A percentile compares a stretch with the other conserved stretches of the same genome.
These are phyloP conservation scores for Trametes sp. DNA, from an alignment of 1,284 basidiomycete genomes.

Conservation along the genomic window DNA sequence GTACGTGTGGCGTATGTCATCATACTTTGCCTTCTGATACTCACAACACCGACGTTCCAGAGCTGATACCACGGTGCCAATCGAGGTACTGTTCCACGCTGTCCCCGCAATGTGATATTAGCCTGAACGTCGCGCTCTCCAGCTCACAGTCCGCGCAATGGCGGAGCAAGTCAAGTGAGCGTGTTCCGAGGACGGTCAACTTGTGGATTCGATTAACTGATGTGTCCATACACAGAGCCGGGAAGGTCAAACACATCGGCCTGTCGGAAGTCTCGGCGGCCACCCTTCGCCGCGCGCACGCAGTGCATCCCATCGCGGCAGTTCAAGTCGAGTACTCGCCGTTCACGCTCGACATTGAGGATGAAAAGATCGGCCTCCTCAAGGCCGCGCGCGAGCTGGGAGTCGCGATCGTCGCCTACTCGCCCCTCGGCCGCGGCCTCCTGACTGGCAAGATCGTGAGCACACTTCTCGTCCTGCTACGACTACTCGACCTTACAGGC, in stretches of 20 bases:
- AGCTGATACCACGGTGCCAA: conserved; percentile 40
- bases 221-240: conserved; percentile 36
- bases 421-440: conserved; percentile 53
- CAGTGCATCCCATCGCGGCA: conserved; percentile 48
- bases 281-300: conserved; percentile 53
- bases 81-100: conserved; percentile 32
- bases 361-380: conserved; percentile 37
- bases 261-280: conserved; percentile 52
- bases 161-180: conserved; percentile 45
- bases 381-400: conserved; percentile 42
- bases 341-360: conserved; percentile 48
- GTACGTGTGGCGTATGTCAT: conserved; percentile 21
- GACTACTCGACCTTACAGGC: neutral
- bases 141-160: conserved; percentile 41
- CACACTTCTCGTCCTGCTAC: neutral
- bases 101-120: too few relatives aligned
- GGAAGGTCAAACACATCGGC: conserved; percentile 51
- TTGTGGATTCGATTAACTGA: neutral
- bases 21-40: too few relatives aligned
- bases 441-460: conserved; percentile 61
- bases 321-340: conserved; percentile 56
- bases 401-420: conserved; percentile 49
- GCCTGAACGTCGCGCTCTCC: too few relatives aligned
- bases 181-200: neutral
- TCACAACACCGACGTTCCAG: conserved; percentile 6